A percentile compares a stretch with the other conserved stretches of the same genome.
These are phyloP conservation scores for Nyctanthes arbortristis DNA, from an alignment of 257 asterid genomes.

Conservation along the genomic window DNA sequence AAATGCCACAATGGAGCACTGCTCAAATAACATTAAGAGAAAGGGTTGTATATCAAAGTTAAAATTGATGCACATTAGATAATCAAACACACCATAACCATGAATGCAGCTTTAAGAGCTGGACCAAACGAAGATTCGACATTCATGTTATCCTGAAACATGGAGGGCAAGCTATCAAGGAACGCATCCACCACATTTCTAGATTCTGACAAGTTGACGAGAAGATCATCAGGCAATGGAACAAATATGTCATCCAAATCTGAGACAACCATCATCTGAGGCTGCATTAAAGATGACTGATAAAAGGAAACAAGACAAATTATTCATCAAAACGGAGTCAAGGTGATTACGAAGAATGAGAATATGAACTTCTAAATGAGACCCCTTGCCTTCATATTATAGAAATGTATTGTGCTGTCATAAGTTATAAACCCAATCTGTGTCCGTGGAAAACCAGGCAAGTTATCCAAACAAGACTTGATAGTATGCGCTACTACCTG, in stretches of 20 bases:
- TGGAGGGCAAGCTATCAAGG: slow-evolving; percentile 89
- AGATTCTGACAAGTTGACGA: slow-evolving; percentile 95
- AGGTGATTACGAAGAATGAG: slow-evolving; percentile 7
- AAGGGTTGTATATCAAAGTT: not conserved
- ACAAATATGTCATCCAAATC: slow-evolving; percentile 82
- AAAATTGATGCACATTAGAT: slow-evolving; percentile 21
- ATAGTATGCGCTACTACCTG: slow-evolving; percentile 93
- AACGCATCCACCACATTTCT: slow-evolving; percentile 91
- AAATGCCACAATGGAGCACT: slow-evolving; percentile 9
- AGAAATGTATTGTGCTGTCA: slow-evolving; percentile 94
- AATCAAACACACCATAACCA: slow-evolving; percentile 80
- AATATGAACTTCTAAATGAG: slow-evolving; percentile 20
- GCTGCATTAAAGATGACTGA: slow-evolving; percentile 85
- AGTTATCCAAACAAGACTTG: slow-evolving; percentile 77
- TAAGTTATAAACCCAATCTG: slow-evolving; percentile 95
- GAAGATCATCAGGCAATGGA: slow-evolving; percentile 87
- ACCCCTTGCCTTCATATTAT: slow-evolving; percentile 81
- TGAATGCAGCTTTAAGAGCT: slow-evolving; percentile 87
- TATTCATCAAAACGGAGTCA: slow-evolving; percentile 19
- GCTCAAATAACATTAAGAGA: slow-evolving; percentile 3
- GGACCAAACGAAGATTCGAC: slow-evolving; percentile 99
- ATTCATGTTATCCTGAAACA: slow-evolving; percentile 87
- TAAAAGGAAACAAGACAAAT: slow-evolving; percentile 34
- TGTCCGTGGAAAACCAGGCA: slow-evolving; percentile 93
- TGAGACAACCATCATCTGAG: slow-evolving; percentile 88